Evolutionary conservation across 2,329 filamentous ascomycete genomes (phyloP).

Genomic region (Fusarium decemcellulare): DNA sequence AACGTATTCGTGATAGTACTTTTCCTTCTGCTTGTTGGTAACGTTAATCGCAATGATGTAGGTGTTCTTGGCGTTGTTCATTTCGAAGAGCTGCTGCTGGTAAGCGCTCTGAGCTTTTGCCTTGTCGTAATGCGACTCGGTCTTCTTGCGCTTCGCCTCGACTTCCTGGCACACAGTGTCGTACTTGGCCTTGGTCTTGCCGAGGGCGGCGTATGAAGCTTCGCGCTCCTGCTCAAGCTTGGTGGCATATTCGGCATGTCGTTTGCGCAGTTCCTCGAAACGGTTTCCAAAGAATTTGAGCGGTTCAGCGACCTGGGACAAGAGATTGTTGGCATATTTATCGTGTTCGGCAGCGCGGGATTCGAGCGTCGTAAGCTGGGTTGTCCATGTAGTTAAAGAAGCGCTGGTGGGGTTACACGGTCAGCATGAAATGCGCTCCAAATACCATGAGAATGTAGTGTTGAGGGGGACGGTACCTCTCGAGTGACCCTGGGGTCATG

Average conservation of each 20-base stretch:
- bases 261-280: constrained; percentile 94
- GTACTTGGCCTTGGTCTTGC: constrained; percentile 94
- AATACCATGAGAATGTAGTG: background rate
- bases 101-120: constrained; percentile 91
- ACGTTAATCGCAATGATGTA: constrained; percentile 97
- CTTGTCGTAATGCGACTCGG: constrained; percentile 95
- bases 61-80: constrained; percentile 99
- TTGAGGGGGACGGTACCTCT: constrained; percentile 70
- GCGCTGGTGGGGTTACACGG: constrained; percentile 68
- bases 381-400: constrained; percentile 96
- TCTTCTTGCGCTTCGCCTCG: constrained; percentile 94
- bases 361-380: constrained; percentile 92
- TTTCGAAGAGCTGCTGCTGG: constrained; percentile 92
- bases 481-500: constrained; percentile 94
- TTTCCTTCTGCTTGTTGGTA: constrained; percentile 97
- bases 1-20: constrained; percentile 97
- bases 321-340: constrained; percentile 82
- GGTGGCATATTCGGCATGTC: constrained; percentile 87
- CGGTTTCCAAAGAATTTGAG: constrained; percentile 80
- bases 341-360: constrained; percentile 91
- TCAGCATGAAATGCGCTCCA: constrained; percentile 40
- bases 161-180: constrained; percentile 95
- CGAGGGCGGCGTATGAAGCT: constrained; percentile 83
- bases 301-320: constrained; percentile 87
- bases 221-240: constrained; percentile 95